Base-by-base conservation (phyloP, 176 grass and related monocot species). In the Tuctoria greenei region DNA sequence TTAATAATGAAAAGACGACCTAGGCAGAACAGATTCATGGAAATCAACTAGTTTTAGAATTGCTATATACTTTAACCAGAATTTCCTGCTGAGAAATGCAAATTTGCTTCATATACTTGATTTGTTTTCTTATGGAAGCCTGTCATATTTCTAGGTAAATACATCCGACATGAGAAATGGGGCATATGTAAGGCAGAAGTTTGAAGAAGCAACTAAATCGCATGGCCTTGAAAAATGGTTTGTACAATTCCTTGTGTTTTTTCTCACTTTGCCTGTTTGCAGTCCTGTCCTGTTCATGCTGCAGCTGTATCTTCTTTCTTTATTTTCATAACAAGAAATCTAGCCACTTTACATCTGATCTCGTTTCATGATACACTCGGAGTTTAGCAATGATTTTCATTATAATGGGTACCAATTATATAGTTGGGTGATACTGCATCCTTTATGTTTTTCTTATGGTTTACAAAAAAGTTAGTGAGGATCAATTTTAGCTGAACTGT, bases 101-200 rank as follows among this genome's bases (percentile, higher is more conserved):
- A 52, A 12, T 67, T 36, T 74, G 7, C 25, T 72, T 76, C 28
- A 15, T 42, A 50, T 73, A 28, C 10, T 43, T 60, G 64, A 71
- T 62, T 49, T 17, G 28, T 64, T 83, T 14, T 63, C 67, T 79
- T 23, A 71, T 71, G 66, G 38, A 39, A 54, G 10, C 61, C 41
- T 73, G 65, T 23, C 20, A 47, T 82, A 72, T 52, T 80, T 80
- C 65, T 83, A 98, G 95, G 86, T 94, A 74, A 92, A 87, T 92
- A 82, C 95, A 82, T 98, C 91, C 54, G 95, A 98, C 77, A 88
- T 94, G 62, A 94, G 95, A 94, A 92, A 88, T 81, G 95, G 91
- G 49, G 84, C 91, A 37, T 82, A 82, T 79, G 77, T 98, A 39
- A 94, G 84, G 81, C 91, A 90, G 70, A 90, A 88, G 67, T 98